A percentile compares a stretch with the other conserved stretches of the same genome.
Conservation (phyloP, 768 basidiomycete genomes). For the Collybia sordida region DNA sequence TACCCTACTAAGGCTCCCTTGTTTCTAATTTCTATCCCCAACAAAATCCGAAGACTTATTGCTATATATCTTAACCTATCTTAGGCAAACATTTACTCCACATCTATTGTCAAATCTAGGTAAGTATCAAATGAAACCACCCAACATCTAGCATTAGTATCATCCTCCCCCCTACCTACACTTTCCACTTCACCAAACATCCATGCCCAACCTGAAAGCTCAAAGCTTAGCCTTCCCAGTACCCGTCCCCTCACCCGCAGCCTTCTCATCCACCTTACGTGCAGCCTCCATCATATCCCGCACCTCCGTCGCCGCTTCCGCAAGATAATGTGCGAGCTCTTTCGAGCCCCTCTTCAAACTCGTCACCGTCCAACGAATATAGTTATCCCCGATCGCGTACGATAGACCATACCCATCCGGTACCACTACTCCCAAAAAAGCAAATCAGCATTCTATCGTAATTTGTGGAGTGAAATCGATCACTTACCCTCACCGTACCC, state of each 20-base stretch:
- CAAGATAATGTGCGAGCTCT: constrained; percentile 56
- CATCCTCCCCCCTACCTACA: no score
- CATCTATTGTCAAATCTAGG: not conserved
- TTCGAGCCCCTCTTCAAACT: constrained; percentile 56
- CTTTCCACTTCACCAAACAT: no score
- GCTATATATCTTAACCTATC: no score
- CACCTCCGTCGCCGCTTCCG: constrained; percentile 19
- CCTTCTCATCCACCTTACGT: constrained; percentile 7
- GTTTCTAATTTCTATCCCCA: no score
- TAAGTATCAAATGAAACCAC: not conserved
- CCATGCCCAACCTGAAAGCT: not conserved
- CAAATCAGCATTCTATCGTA: no score
- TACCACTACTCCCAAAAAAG: constrained; percentile 83
- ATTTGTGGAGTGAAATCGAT: no score
- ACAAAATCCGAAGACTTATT: no score
- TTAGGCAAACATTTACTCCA: no score
- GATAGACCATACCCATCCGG: constrained; percentile 89
- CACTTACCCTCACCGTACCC: constrained; percentile 90
- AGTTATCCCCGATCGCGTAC: constrained; percentile 84
- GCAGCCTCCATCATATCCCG: constrained; percentile 19
- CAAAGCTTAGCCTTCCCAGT: constrained; percentile 10
- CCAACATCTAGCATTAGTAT: not conserved
- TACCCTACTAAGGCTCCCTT: no score
- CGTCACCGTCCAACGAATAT: constrained; percentile 91
- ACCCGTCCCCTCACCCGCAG: not conserved